Conservation (phyloP, 495 filamentous ascomycete genomes). For the Polyplosphaeria fusca region DNA sequence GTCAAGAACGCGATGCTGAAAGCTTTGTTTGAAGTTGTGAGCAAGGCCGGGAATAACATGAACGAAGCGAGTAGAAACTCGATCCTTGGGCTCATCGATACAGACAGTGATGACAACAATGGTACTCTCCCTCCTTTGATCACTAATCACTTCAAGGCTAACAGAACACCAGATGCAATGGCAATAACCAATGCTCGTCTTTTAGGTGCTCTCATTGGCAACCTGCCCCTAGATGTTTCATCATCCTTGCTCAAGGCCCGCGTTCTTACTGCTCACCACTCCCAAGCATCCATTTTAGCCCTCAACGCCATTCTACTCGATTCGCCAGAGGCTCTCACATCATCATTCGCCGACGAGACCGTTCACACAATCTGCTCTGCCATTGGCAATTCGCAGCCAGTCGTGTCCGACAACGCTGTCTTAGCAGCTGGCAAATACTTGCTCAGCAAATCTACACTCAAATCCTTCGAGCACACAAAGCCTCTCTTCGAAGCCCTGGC, state of each 20-base stretch:
- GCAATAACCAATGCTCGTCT: slow-evolving; percentile 84
- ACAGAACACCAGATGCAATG: slow-evolving; percentile 54
- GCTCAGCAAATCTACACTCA: slow-evolving; percentile 57
- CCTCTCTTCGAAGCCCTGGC: slow-evolving; percentile 74
- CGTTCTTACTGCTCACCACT: slow-evolving; percentile 68
- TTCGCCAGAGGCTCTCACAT: slow-evolving; percentile 63
- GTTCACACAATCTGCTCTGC: slow-evolving; percentile 75
- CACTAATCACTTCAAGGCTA: slow-evolving; percentile 26
- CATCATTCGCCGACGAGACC: slow-evolving; percentile 65
- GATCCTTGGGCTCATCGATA: slow-evolving; percentile 82
- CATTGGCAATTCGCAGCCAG: slow-evolving; percentile 64
- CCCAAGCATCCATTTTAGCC: slow-evolving; percentile 67
- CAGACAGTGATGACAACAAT: slow-evolving; percentile 70
- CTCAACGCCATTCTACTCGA: slow-evolving; percentile 86
- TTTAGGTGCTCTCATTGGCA: slow-evolving; percentile 83
- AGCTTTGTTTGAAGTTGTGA: slow-evolving; percentile 91
- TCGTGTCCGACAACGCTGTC: slow-evolving; percentile 83
- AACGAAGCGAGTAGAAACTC: slow-evolving; percentile 78
- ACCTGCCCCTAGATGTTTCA: slow-evolving; percentile 65
- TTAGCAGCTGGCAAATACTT: slow-evolving; percentile 95
- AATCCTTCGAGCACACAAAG: slow-evolving; percentile 68
- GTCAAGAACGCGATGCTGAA: slow-evolving; percentile 97
- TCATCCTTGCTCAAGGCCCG: slow-evolving; percentile 71
- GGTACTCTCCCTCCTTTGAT: slow-evolving; percentile 33
- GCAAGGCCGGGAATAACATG: slow-evolving; percentile 92